Evolutionary conservation across 1,284 basidiomycete species (phyloP).

Genomic region (Albatrellus sp.): DNA sequence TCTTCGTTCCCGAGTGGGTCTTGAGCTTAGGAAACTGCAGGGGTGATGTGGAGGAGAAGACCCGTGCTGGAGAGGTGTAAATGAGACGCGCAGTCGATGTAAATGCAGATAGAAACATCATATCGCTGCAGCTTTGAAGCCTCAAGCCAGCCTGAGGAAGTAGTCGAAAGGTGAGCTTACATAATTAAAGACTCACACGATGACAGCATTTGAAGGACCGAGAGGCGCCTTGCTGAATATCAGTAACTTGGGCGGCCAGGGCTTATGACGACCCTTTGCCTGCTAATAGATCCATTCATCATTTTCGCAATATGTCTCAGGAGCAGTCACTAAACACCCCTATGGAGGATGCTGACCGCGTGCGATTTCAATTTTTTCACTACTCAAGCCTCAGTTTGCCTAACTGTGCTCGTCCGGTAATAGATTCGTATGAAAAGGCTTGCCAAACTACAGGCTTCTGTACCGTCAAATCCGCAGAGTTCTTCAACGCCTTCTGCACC

Average conservation of each 20-base stretch:
- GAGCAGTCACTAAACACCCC: conserved; percentile 24
- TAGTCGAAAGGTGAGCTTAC: background rate
- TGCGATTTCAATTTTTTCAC: conserved; percentile 21
- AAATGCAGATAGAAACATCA: conserved; percentile 1
- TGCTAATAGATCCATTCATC: too few relatives aligned
- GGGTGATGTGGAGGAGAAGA: conserved; percentile 21
- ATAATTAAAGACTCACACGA: background rate
- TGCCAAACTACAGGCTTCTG: conserved; percentile 53
- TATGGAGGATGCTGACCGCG: conserved; percentile 67
- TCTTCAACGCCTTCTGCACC: conserved; percentile 22
- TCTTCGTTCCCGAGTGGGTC: conserved; percentile 70
- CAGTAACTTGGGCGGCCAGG: too few relatives aligned
- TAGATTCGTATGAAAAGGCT: conserved; percentile 85
- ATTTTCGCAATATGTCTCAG: conserved; percentile 25
- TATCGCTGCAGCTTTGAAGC: background rate
- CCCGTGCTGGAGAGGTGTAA: conserved; percentile 17
- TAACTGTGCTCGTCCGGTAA: background rate
- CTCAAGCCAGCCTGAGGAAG: background rate
- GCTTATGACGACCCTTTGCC: too few relatives aligned
- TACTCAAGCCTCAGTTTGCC: background rate
- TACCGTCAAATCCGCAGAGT: conserved; percentile 22
- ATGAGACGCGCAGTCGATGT: conserved; percentile 14
- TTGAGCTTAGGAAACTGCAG: conserved; percentile 47
- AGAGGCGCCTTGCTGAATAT: too few relatives aligned
- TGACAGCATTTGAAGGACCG: too few relatives aligned